Percentiles rank a stretch among this genome's conserved stretches.
These are phyloP conservation scores for Glycine latifolia DNA, from an alignment of 306 rosid species.

Conservation along the genomic window DNA sequence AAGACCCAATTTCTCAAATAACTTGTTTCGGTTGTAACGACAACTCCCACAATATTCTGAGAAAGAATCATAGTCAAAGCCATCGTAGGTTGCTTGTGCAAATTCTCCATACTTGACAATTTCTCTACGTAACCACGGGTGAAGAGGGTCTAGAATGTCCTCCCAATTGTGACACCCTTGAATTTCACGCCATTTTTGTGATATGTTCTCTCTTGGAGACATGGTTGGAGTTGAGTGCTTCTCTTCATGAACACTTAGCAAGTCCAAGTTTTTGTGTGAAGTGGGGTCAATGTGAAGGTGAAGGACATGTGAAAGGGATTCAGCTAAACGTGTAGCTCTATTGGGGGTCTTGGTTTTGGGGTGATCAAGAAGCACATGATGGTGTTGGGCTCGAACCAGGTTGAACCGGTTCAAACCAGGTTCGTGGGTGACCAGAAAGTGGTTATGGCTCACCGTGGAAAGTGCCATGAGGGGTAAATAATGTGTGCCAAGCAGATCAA, in stretches of 20 bases:
- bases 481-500: not conserved
- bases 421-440: slow-evolving; percentile 25
- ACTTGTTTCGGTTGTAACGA: slow-evolving; percentile 53
- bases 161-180: slow-evolving; percentile 64
- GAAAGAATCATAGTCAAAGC: slow-evolving; percentile 67
- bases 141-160: slow-evolving; percentile 61
- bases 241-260: slow-evolving; percentile 32
- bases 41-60: slow-evolving; percentile 76
- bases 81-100: slow-evolving; percentile 76
- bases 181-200: slow-evolving; percentile 62
- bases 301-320: slow-evolving; percentile 60
- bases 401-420: not conserved
- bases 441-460: slow-evolving; percentile 39
- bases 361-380: slow-evolving; percentile 39
- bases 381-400: slow-evolving; percentile 42
- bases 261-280: not conserved
- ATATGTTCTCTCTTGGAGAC: slow-evolving; percentile 67
- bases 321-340: slow-evolving; percentile 49
- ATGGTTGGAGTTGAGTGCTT: slow-evolving; percentile 58
- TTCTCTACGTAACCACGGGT: slow-evolving; percentile 67
- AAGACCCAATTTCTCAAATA: slow-evolving; percentile 57
- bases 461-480: slow-evolving; percentile 43
- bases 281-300: slow-evolving; percentile 57
- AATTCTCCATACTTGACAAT: slow-evolving; percentile 79
- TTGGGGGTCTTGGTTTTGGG: slow-evolving; percentile 44